Conservation (phyloP, 2,329 filamentous ascomycete genomes). For the Coniochaeta ligniaria region DNA sequence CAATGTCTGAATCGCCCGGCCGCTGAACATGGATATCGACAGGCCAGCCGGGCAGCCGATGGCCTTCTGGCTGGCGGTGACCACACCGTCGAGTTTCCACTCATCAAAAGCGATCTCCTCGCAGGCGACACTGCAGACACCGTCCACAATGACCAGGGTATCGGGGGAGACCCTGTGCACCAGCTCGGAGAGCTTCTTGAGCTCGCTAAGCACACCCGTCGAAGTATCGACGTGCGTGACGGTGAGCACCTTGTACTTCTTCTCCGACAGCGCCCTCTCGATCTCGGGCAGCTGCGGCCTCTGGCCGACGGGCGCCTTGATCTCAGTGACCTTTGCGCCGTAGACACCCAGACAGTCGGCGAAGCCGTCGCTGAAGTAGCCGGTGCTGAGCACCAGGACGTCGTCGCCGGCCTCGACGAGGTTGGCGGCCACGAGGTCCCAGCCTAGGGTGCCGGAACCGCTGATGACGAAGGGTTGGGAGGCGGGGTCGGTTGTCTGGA, state of each 20-base stretch:
- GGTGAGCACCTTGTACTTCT: constrained; percentile 89
- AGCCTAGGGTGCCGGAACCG: constrained; percentile 90
- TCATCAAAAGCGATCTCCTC: constrained; percentile 96
- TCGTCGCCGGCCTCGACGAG: constrained; percentile 83
- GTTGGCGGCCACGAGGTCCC: constrained; percentile 95
- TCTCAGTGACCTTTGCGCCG: constrained; percentile 80
- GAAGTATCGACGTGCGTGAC: constrained; percentile 97
- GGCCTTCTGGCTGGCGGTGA: constrained; percentile 94
- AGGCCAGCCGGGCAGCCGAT: constrained; percentile 93
- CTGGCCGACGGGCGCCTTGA: constrained; percentile 83
- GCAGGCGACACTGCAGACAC: constrained; percentile 92
- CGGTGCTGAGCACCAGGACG: constrained; percentile 86
- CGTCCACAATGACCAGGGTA: constrained; percentile 87
- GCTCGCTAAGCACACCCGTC: constrained; percentile 88
- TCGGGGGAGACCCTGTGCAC: constrained; percentile 84
- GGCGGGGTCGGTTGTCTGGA: constrained; percentile 76
- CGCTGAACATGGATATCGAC: constrained; percentile 90
- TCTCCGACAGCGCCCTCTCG: constrained; percentile 80
- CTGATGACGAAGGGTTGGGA: constrained; percentile 91
- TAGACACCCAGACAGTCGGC: constrained; percentile 88
- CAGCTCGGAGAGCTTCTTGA: constrained; percentile 75
- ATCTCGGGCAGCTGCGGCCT: constrained; percentile 81
- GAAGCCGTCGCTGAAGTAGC: constrained; percentile 95
- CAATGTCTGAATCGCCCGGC: constrained; percentile 74
- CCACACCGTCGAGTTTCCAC: constrained; percentile 86